Percentiles rank a stretch among this genome's conserved stretches.
phyloP scores from a whole-genome alignment of 257 asterid species.

The Solanum chiquidenum region DNA sequence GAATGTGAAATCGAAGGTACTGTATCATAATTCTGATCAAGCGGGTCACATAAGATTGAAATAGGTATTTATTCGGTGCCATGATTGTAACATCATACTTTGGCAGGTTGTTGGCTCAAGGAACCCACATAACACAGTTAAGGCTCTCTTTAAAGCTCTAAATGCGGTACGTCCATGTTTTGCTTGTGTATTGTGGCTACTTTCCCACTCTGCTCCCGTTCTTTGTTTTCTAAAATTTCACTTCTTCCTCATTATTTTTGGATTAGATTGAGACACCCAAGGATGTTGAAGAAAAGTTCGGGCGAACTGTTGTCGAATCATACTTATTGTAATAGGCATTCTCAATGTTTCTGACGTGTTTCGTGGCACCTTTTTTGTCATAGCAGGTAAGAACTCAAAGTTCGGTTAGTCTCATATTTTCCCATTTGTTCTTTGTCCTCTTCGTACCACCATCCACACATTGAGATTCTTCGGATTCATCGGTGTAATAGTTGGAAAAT shows the following conservation, averaged over 20 bases:
- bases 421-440: not conserved
- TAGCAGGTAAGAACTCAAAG: not conserved
- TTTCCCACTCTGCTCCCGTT: not conserved
- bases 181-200: not conserved
- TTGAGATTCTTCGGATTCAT: not conserved
- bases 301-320: slow-evolving; percentile 81
- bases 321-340: slow-evolving; percentile 40
- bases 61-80: not conserved
- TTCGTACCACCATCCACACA: not conserved
- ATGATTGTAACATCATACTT: slow-evolving; percentile 9
- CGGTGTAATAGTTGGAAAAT: not conserved
- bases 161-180: slow-evolving; percentile 50
- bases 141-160: slow-evolving; percentile 85
- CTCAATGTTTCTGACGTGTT: not conserved
- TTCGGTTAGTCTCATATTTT: not conserved
- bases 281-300: slow-evolving; percentile 83
- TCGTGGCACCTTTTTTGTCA: not conserved
- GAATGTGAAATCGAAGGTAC: slow-evolving; percentile 92
- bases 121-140: slow-evolving; percentile 89
- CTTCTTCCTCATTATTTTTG: slow-evolving; percentile 3
- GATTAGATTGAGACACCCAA: slow-evolving; percentile 75
- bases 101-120: slow-evolving; percentile 86
- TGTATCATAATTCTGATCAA: not conserved
- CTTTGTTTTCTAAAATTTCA: not conserved
- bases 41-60: not conserved